These are phyloP conservation scores for Prunus salicina DNA, from an alignment of 306 rosid genomes.

Conservation along the genomic window DNA sequence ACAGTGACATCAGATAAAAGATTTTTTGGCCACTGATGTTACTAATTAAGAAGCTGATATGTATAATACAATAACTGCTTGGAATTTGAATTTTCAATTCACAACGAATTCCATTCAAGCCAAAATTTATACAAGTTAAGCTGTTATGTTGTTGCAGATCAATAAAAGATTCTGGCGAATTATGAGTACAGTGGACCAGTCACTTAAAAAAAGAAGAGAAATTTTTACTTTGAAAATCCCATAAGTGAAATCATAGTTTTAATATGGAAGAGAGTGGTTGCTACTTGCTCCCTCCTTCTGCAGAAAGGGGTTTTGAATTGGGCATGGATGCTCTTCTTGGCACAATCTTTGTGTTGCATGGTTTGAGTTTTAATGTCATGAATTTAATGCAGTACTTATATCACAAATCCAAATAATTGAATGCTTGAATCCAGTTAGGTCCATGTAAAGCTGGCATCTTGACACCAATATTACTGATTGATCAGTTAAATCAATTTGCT, in stretches of 20 bases:
- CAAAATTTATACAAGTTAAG: neutral
- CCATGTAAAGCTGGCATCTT: neutral
- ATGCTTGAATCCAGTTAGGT: neutral
- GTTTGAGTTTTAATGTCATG: too few species aligned
- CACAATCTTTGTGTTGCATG: too few species aligned
- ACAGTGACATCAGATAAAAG: neutral
- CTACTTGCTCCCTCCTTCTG: too few species aligned
- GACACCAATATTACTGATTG: neutral
- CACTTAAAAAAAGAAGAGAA: neutral
- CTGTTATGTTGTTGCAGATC: too few species aligned
- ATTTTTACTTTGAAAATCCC: neutral
- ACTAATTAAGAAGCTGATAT: neutral
- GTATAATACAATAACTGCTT: neutral
- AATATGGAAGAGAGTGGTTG: too few species aligned
- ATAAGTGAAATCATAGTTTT: neutral
- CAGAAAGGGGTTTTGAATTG: too few species aligned
- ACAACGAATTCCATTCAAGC: neutral
- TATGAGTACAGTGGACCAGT: neutral
- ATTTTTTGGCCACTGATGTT: neutral
- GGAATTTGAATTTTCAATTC: neutral
- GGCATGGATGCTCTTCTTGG: too few species aligned
- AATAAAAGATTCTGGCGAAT: too few species aligned
- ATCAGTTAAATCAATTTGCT: neutral
- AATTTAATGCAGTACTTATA: neutral
- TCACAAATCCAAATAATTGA: neutral